phyloP scores from a whole-genome alignment of 176 grass and related monocot species.

The Carex littledalei region DNA sequence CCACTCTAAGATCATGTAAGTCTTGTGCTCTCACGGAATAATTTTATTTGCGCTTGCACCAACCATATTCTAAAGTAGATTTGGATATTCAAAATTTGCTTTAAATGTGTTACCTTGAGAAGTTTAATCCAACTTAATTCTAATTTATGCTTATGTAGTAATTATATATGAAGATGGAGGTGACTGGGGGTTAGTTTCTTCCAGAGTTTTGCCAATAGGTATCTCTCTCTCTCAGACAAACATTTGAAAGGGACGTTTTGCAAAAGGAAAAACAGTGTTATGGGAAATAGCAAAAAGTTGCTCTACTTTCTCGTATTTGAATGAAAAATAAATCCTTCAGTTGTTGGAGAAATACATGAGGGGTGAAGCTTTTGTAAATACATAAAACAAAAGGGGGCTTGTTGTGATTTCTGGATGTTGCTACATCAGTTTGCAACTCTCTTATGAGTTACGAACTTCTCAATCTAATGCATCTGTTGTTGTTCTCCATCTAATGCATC shows the following conservation, averaged over 20 bases:
- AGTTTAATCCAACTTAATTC: neutral
- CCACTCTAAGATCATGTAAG: neutral
- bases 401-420: neutral
- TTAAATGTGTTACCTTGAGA: neutral
- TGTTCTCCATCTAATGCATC: neutral
- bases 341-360: neutral
- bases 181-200: constrained; percentile 18
- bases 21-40: neutral
- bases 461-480: neutral
- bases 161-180: constrained; percentile 21
- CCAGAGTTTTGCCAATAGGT: neutral
- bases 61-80: neutral
- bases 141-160: neutral
- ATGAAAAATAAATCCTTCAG: neutral
- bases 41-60: neutral
- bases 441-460: neutral
- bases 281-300: neutral
- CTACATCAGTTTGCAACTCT: neutral
- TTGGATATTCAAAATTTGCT: neutral
- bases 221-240: neutral
- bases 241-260: neutral
- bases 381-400: neutral
- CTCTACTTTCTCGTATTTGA: neutral
- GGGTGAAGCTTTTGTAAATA: neutral
- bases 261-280: neutral